Evolutionary conservation across 768 basidiomycete genomes (phyloP).

Genomic region (Glaciozyma martinii): DNA sequence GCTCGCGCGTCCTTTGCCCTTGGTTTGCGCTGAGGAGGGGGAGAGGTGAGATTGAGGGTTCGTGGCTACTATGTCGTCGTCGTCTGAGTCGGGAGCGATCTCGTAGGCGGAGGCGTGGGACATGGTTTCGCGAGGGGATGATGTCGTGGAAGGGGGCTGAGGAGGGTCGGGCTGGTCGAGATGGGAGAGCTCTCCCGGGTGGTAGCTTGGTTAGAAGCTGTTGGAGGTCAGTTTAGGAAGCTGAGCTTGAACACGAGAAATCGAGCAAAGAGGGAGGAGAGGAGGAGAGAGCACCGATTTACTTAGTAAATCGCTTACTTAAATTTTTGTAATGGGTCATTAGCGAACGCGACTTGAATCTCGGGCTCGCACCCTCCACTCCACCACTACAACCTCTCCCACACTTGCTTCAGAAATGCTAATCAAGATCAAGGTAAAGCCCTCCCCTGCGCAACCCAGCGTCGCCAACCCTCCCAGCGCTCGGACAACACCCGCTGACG

Average conservation of each 20-base stretch:
- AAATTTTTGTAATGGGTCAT: too few species aligned
- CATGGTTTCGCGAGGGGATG: neutral
- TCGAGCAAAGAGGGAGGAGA: too few species aligned
- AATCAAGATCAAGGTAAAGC: slow-evolving; percentile 77
- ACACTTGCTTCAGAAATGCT: slow-evolving; percentile 48
- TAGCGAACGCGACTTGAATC: too few species aligned
- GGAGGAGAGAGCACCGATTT: too few species aligned
- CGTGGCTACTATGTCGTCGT: slow-evolving; percentile 22
- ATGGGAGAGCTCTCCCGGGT: too few species aligned
- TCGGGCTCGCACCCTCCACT: neutral
- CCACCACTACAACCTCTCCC: neutral
- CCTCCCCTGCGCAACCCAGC: neutral
- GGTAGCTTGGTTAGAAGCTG: too few species aligned
- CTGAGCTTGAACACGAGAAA: too few species aligned
- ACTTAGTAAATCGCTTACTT: too few species aligned
- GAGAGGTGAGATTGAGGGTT: slow-evolving; percentile 10
- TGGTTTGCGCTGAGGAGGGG: neutral
- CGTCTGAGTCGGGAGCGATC: slow-evolving; percentile 21
- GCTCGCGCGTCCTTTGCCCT: slow-evolving; percentile 20
- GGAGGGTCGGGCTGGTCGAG: too few species aligned
- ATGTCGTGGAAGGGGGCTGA: too few species aligned
- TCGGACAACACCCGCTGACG: neutral
- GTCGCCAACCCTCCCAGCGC: neutral
- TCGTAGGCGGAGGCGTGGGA: slow-evolving; percentile 13
- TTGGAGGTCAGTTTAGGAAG: too few species aligned